phyloP scores from a whole-genome alignment of 2,329 filamentous ascomycete species.

The Trichoderma lentiforme region DNA sequence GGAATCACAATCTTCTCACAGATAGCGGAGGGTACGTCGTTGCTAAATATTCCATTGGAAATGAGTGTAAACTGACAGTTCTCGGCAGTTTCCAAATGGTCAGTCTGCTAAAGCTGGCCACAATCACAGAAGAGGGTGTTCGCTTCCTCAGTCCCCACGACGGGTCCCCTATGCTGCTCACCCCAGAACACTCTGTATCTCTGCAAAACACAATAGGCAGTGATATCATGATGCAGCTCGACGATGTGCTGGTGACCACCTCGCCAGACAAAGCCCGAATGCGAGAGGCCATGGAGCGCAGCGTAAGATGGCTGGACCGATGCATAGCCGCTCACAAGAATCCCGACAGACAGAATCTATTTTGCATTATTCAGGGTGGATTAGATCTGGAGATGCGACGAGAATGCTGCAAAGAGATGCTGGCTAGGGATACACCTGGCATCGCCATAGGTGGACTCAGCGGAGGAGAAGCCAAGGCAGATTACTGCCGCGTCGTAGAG shows the following conservation, averaged over 20 bases:
- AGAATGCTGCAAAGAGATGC: slow-evolving; percentile 83
- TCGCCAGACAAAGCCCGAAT: slow-evolving; percentile 86
- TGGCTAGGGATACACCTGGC: slow-evolving; percentile 84
- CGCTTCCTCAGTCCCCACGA: slow-evolving; percentile 96
- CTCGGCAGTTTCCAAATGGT: slow-evolving; percentile 95
- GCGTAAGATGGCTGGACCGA: slow-evolving; percentile 90
- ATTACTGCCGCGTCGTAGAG: slow-evolving; percentile 86
- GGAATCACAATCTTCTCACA: slow-evolving; percentile 92
- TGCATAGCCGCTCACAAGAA: slow-evolving; percentile 89
- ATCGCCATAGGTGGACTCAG: slow-evolving; percentile 95
- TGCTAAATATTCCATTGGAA: rapidly evolving
- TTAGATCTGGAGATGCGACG: slow-evolving; percentile 81
- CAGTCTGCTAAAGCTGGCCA: slow-evolving; percentile 86
- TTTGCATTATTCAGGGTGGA: slow-evolving; percentile 97
- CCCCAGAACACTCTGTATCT: slow-evolving; percentile 93
- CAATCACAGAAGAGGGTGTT: slow-evolving; percentile 92
- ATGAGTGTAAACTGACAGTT: slow-evolving; percentile 13
- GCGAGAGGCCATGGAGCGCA: slow-evolving; percentile 91
- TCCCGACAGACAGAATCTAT: slow-evolving; percentile 81
- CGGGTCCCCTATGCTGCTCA: slow-evolving; percentile 91
- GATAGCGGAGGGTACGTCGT: slow-evolving; percentile 63
- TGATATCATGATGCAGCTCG: slow-evolving; percentile 99
- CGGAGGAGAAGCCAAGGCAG: slow-evolving; percentile 89
- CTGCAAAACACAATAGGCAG: slow-evolving; percentile 96
- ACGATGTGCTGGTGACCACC: slow-evolving; percentile 95